phyloP scores from a whole-genome alignment of 176 grass and related monocot species.

The Bothriochloa decipiens region DNA sequence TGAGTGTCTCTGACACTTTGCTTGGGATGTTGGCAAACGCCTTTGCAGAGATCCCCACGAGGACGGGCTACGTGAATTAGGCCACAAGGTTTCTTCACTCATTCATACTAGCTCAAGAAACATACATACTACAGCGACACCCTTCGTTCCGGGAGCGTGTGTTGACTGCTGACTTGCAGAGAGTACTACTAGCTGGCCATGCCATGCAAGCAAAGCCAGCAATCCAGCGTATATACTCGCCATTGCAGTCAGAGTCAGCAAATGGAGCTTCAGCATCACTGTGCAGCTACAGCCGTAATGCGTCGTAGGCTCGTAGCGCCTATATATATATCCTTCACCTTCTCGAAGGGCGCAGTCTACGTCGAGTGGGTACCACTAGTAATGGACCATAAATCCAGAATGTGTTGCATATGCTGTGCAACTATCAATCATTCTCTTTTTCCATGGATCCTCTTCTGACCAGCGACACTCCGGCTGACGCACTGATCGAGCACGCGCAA shows the following conservation, averaged over 20 bases:
- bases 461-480: not conserved
- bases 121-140: too few species aligned
- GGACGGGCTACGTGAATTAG: slow-evolving; percentile 31
- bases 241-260: not conserved
- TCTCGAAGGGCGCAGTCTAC: slow-evolving; percentile 3
- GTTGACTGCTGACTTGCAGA: not conserved
- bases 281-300: not conserved
- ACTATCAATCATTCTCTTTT: not conserved
- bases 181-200: slow-evolving; percentile 18
- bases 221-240: not conserved
- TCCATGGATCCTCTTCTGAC: not conserved
- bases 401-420: not conserved
- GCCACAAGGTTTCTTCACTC: slow-evolving; percentile 18
- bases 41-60: slow-evolving; percentile 44
- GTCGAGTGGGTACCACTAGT: not conserved
- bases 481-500: not conserved
- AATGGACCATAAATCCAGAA: not conserved
- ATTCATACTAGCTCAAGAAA: not conserved
- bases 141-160: slow-evolving; percentile 17
- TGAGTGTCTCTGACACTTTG: slow-evolving; percentile 35
- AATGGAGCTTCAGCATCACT: not conserved
- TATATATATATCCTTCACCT: slow-evolving; percentile 7
- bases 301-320: too few species aligned
- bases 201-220: not conserved
- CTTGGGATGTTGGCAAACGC: slow-evolving; percentile 49